Evolutionary conservation across 805 yeast genomes (phyloP), one percentile per base, ranked within the genome.

Genomic region (Debaryomyces hansenii): DNA sequence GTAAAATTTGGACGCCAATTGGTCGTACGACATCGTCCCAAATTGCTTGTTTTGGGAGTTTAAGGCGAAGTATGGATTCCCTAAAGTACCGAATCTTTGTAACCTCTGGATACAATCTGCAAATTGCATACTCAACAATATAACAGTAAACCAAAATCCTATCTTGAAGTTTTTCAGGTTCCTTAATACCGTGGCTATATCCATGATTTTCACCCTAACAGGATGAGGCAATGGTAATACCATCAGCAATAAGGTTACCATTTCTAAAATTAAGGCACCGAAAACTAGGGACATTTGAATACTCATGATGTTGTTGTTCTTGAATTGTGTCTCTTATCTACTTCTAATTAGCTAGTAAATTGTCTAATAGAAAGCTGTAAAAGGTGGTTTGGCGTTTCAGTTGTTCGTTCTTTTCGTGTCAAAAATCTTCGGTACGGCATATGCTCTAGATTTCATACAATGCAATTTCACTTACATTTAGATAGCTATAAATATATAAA

Each of bases 1-100:
- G 54, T 81, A 83, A 47, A 84, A 82, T 49, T 82, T 78, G 40
- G 79, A 68, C 4, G 85, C 87, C 52, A 80, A 63, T 49, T 72
- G 77, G 18, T 83, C 85, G 33, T 70, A 63, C 36, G 75, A 69
- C 39, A 76, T 66, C 2, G 51, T 27, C 21, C 27, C 36, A 34
- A 43, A 46, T 10, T 28, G 20, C 16, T 41, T 47, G 45, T 32
- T 45, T 20, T 43, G 46, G 10, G 53, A 31, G 11, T 36, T 21
- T 24, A 15, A 20, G 18, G 46, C 44, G 37, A 42, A 63, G 47
- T 60, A 59, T 4, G 70, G 63, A 40, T 55, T 59, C 24, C 49
- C 57, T 8, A 50, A 24, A 34, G 46, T 51, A 31, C 51, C 50
- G 46, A 50, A 60, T 45, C 56, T 57, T 41, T 61, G 55, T 45